Evolutionary conservation across 441 rosid species (phyloP), one percentile per base, ranked within the genome.

Genomic region (Jatropha podagrica): DNA sequence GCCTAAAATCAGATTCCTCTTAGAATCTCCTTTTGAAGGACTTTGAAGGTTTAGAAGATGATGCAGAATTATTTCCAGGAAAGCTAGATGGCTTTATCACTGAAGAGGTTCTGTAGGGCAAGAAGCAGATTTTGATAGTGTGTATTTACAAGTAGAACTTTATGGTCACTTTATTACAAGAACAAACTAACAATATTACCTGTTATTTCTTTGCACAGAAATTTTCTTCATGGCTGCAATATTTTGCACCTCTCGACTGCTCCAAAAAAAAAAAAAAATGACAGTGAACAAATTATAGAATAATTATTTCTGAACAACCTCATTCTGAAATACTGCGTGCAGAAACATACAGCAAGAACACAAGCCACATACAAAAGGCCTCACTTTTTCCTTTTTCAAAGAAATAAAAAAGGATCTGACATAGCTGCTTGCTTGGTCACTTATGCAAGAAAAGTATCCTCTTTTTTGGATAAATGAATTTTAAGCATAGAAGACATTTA

Each of bases 161-260:
- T 41, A 58, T 44, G 15, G 46, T 2, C 20, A 52, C 26, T n/a
- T 52, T 52, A 20, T 13, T 40, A 76, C 42, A 42, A 41, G 4
- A 32, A 17, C 23, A 52, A 12, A 23, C 9, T 38, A 7, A 15
- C 18, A 65, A 75, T 49, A 71, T 83, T 87, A 92, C 98, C 94
- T 81, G 60, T 51, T 73, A 52, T 79, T 77, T 81, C 89, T 85
- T 77, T 86, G 93, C 68, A 86, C 74, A 11, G 91, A 90, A 17
- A 83, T 89, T 83, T 80, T 91, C 84, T 76, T 93, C 79, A 90
- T 76, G 40, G 95, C 98, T 26, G 89, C 83, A 58, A 91, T 85
- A 83, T 95, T 95, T 84, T 87, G 87, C 69, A 91, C 86, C 84
- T 95, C 98, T 42, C 55, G 95, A 85, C 99, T 95, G 91, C 81